Conservation (phyloP, 495 filamentous ascomycete genomes). For the Xylaria intraflava region DNA sequence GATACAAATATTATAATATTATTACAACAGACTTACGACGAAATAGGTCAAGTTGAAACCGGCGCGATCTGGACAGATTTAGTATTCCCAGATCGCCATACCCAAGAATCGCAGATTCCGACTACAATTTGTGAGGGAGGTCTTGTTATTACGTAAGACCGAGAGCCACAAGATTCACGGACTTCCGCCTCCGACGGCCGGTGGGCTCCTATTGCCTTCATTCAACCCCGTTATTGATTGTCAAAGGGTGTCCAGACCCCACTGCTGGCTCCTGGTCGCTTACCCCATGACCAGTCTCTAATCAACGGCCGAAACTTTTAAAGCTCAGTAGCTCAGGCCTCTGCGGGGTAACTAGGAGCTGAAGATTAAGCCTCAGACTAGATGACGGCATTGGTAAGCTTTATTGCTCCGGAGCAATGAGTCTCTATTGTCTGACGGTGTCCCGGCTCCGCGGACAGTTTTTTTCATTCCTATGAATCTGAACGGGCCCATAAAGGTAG, state of each 20-base stretch:
- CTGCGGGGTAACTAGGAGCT: conserved; percentile 3
- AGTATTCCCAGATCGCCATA: too few species aligned
- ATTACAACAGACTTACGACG: neutral
- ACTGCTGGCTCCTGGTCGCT: neutral
- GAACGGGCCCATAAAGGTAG: neutral
- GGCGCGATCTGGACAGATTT: neutral
- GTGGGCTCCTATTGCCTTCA: neutral
- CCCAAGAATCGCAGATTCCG: too few species aligned
- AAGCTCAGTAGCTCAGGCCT: too few species aligned
- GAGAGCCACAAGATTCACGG: neutral
- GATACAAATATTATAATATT: neutral
- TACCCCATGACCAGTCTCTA: neutral
- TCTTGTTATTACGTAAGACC: neutral
- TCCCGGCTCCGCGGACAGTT: neutral
- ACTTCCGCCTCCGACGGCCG: conserved; percentile 7
- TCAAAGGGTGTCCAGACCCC: neutral
- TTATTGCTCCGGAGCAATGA: neutral
- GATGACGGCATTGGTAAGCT: conserved; percentile 10
- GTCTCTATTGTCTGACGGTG: conserved; percentile 4
- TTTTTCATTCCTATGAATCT: neutral
- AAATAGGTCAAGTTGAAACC: neutral
- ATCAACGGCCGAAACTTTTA: neutral
- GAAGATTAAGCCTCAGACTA: neutral
- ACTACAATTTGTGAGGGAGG: too few species aligned
- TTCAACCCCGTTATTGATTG: too few species aligned